phyloP scores from a whole-genome alignment of 2,329 filamentous ascomycete species.

The Xylariales sp. region DNA sequence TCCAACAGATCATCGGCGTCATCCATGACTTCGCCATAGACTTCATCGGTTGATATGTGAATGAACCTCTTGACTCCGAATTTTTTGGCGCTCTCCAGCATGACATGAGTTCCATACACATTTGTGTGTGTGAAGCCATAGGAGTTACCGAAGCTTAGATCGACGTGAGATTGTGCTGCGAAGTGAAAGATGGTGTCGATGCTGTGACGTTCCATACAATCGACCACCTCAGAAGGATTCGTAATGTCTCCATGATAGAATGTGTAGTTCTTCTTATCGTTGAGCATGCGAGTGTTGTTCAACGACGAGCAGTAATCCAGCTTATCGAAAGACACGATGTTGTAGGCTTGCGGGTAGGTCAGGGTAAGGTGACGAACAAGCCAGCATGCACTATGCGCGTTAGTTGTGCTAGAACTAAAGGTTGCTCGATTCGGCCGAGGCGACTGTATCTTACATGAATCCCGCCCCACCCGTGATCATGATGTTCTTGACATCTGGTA shows the following conservation, averaged over 20 bases:
- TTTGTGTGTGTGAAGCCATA: slow-evolving; percentile 79
- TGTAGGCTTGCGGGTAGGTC: slow-evolving; percentile 70
- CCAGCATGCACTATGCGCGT: slow-evolving; percentile 65
- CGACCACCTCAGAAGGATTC: slow-evolving; percentile 62
- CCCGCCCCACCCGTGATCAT: slow-evolving; percentile 80
- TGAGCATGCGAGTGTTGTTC: slow-evolving; percentile 70
- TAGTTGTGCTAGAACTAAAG: background rate
- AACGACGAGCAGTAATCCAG: slow-evolving; percentile 77
- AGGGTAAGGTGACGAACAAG: slow-evolving; percentile 72
- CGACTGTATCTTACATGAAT: slow-evolving; percentile 63
- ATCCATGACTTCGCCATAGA: slow-evolving; percentile 74
- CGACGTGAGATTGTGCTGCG: slow-evolving; percentile 80
- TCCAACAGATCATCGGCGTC: slow-evolving; percentile 69
- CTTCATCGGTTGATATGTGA: slow-evolving; percentile 80
- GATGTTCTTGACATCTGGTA: slow-evolving; percentile 69
- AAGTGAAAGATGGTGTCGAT: slow-evolving; percentile 83
- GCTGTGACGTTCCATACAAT: slow-evolving; percentile 64
- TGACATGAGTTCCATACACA: slow-evolving; percentile 77
- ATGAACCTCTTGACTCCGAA: slow-evolving; percentile 69
- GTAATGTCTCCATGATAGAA: slow-evolving; percentile 80
- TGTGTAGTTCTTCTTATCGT: slow-evolving; percentile 65
- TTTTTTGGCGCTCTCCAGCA: slow-evolving; percentile 72
- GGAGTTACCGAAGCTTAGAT: slow-evolving; percentile 77
- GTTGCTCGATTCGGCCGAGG: background rate
- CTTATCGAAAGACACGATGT: slow-evolving; percentile 79